Evolutionary conservation across 257 asterid genomes (phyloP).

Genomic region (Lycium barbarum): DNA sequence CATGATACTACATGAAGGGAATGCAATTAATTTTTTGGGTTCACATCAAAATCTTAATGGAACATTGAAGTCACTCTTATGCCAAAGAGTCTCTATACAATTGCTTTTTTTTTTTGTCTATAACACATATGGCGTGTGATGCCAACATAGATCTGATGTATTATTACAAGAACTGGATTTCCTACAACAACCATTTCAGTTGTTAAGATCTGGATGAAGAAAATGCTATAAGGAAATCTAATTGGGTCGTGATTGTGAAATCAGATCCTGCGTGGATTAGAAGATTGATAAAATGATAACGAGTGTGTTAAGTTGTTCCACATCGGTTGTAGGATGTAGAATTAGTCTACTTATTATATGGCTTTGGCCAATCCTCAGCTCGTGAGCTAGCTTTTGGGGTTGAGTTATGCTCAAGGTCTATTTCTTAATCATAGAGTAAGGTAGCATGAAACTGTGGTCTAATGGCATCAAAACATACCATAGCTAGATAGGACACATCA

Average conservation of each 20-base stretch:
- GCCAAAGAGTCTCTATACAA: neutral
- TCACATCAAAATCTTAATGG: neutral
- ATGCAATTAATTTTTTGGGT: neutral
- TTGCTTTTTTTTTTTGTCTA: neutral
- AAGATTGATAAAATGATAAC: neutral
- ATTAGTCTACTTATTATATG: neutral
- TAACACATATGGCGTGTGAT: neutral
- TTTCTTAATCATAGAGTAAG: too few species aligned
- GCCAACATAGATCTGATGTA: neutral
- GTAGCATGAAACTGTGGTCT: neutral
- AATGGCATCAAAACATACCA: neutral
- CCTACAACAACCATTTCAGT: neutral
- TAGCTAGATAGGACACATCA: neutral
- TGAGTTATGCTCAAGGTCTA: neutral
- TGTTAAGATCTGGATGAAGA: neutral
- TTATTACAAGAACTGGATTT: neutral
- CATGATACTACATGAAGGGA: neutral
- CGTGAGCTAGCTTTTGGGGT: neutral
- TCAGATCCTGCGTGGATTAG: neutral
- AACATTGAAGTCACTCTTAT: slow-evolving; percentile 6
- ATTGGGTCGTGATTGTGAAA: neutral
- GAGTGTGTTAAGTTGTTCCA: neutral
- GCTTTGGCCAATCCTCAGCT: neutral
- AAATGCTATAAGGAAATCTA: neutral
- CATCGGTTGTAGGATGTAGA: neutral